Evolutionary conservation across 768 basidiomycete genomes (phyloP).

Genomic region (Cystoderma amianthinum): DNA sequence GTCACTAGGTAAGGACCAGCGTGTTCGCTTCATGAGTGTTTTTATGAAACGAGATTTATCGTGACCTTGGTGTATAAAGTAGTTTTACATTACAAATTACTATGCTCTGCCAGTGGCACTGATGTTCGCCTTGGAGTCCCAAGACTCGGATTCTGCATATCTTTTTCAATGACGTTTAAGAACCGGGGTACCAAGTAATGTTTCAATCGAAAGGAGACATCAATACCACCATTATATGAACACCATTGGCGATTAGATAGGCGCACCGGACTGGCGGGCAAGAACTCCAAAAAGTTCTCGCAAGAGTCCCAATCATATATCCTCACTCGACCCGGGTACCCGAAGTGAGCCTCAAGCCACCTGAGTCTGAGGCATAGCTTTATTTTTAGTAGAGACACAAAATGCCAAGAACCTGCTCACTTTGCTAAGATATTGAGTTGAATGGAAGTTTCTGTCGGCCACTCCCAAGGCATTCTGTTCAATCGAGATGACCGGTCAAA

Average conservation of each 20-base stretch:
- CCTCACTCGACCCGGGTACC: neutral
- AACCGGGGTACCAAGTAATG: neutral
- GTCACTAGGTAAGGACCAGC: neutral
- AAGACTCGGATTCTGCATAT: neutral
- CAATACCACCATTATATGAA: neutral
- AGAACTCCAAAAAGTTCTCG: neutral
- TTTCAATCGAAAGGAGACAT: neutral
- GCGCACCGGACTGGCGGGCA: neutral
- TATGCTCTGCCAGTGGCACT: neutral
- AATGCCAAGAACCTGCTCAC: too few relatives aligned
- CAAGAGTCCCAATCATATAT: neutral
- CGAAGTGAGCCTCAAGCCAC: neutral
- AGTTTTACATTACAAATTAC: neutral
- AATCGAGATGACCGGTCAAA: neutral
- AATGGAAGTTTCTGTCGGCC: neutral
- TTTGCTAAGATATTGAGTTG: constrained; percentile 1
- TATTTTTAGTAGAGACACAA: too few relatives aligned
- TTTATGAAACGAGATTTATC: neutral
- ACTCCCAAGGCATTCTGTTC: neutral
- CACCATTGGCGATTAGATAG: neutral
- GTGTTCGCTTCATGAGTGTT: neutral
- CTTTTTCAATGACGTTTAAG: neutral
- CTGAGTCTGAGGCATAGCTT: neutral
- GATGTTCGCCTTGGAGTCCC: neutral
- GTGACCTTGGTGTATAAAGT: neutral